These are phyloP conservation scores for Beauveria australis DNA, from an alignment of 2,329 filamentous ascomycete genomes.

Conservation along the genomic window DNA sequence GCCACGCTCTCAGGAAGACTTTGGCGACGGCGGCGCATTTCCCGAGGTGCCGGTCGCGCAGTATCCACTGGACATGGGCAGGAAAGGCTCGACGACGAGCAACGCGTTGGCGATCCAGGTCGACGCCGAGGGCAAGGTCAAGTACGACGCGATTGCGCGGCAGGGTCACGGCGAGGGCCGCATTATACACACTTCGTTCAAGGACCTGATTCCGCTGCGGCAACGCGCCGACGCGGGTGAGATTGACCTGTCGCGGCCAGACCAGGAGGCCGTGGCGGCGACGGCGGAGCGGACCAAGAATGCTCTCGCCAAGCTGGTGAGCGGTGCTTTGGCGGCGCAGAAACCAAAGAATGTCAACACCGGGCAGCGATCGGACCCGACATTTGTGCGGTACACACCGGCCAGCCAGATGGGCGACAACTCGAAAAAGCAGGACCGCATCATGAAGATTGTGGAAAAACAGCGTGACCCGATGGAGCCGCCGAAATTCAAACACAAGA, in stretches of 20 bases:
- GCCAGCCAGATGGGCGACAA: conserved; percentile 93
- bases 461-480: conserved; percentile 95
- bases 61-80: conserved; percentile 92
- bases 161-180: conserved; percentile 78
- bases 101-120: conserved; percentile 93
- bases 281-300: conserved; percentile 84
- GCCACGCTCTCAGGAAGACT: conserved; percentile 81
- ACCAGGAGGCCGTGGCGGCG: conserved; percentile 72
- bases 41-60: conserved; percentile 90
- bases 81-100: conserved; percentile 62
- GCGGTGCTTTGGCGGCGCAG: conserved; percentile 80
- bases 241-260: conserved; percentile 76
- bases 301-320: conserved; percentile 73
- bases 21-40: conserved; percentile 91
- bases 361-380: conserved; percentile 72
- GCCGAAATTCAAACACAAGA: conserved; percentile 98
- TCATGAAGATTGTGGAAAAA: conserved; percentile 96
- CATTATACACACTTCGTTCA: conserved; percentile 91
- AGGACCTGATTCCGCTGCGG: conserved; percentile 87
- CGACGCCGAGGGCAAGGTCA: conserved; percentile 83
- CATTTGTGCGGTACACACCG: conserved; percentile 91
- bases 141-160: conserved; percentile 90
- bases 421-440: conserved; percentile 81
- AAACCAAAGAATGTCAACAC: conserved; percentile 92
- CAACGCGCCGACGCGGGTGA: conserved; percentile 91